These are phyloP conservation scores for Plasmodiophora brassicae DNA, from an alignment of 208 protist genomes.

Conservation along the genomic window DNA sequence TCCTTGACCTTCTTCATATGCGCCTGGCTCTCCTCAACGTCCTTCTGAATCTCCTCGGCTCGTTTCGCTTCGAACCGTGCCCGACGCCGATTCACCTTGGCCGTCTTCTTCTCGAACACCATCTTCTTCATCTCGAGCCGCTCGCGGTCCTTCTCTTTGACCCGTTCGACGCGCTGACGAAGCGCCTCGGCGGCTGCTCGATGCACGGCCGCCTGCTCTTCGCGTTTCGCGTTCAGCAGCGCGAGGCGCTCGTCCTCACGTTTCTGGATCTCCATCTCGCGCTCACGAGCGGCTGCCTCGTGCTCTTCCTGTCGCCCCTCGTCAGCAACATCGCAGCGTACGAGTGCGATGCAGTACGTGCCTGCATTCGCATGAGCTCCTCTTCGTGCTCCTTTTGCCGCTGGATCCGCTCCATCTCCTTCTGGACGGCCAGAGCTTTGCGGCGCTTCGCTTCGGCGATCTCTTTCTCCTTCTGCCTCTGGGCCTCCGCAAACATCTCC, in stretches of 20 bases:
- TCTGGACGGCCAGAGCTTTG: background rate
- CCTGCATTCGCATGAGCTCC: background rate
- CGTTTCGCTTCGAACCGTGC: background rate
- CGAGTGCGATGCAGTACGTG: background rate
- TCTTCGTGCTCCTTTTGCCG: background rate
- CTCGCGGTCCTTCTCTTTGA: background rate
- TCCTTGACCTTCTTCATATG: background rate
- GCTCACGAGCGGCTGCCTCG: background rate
- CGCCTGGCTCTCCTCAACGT: background rate
- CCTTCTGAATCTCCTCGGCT: background rate
- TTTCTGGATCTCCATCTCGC: background rate
- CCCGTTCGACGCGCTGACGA: background rate
- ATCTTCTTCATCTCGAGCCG: background rate
- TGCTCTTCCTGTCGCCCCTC: background rate
- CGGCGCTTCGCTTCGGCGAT: background rate
- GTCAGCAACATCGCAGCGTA: background rate
- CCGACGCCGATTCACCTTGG: background rate
- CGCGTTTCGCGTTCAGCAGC: background rate
- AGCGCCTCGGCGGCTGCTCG: background rate
- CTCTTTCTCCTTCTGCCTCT: background rate
- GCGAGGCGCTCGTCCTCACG: background rate
- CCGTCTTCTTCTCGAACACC: background rate
- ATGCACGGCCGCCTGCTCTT: background rate
- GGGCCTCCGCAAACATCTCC: background rate
- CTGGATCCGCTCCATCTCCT: background rate